Evolutionary conservation across 1,139 yeast genomes (phyloP).

Genomic region (Taiozyma sp.): DNA sequence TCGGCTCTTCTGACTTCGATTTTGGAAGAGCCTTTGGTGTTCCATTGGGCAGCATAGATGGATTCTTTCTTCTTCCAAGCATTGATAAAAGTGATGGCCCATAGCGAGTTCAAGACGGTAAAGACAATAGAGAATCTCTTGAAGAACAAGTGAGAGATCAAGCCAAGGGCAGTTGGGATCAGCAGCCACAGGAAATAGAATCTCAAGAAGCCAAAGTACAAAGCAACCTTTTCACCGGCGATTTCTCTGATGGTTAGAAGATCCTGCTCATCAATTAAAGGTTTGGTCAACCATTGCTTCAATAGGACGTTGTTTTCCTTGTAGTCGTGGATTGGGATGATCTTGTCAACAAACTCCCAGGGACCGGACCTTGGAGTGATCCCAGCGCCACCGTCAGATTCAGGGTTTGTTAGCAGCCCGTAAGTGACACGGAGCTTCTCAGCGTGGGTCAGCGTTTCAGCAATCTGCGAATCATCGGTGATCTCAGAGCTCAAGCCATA

Average conservation of each 20-base stretch:
- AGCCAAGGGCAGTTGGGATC: conserved; percentile 49
- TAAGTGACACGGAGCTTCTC: conserved; percentile 55
- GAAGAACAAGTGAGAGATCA: conserved; percentile 43
- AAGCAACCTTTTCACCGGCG: conserved; percentile 64
- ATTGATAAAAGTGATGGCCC: conserved; percentile 57
- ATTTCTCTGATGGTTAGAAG: conserved; percentile 40
- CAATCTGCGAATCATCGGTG: conserved; percentile 35
- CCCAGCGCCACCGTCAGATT: conserved; percentile 50
- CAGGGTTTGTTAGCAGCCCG: conserved; percentile 42
- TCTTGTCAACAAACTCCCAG: conserved; percentile 50
- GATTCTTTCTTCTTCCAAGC: conserved; percentile 60
- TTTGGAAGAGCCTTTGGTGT: conserved; percentile 51
- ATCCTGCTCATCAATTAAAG: conserved; percentile 29
- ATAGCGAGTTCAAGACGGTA: conserved; percentile 48
- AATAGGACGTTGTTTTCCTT: conserved; percentile 32
- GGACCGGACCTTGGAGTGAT: conserved; percentile 45
- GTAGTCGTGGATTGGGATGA: conserved; percentile 55
- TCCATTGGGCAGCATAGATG: conserved; percentile 55
- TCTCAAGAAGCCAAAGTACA: conserved; percentile 73
- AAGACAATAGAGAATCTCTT: conserved; percentile 51
- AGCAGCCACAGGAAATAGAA: conserved; percentile 58
- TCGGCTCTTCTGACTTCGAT: conserved; percentile 45
- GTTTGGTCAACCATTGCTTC: conserved; percentile 28
- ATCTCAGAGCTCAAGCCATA: conserved; percentile 32
- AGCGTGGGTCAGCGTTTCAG: conserved; percentile 36